Conservation (phyloP, 345 rosid species). For the Lenwebbia sp. region DNA sequence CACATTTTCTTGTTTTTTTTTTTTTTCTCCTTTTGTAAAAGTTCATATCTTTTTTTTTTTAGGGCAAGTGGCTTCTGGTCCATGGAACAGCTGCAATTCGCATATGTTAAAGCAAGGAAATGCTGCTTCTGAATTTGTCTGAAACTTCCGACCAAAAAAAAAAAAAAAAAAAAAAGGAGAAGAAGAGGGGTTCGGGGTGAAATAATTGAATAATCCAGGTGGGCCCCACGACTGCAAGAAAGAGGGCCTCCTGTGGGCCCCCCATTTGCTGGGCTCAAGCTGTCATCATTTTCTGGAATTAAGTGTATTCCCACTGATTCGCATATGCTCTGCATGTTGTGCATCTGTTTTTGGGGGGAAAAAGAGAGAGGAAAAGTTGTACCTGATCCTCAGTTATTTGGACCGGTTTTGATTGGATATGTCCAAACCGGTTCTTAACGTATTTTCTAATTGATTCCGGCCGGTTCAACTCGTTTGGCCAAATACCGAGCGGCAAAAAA, state of each 20-base stretch:
- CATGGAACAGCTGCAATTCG: neutral
- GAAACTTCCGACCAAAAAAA: neutral
- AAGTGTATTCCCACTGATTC: neutral
- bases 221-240: neutral
- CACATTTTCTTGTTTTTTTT: neutral
- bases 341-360: neutral
- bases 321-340: neutral
- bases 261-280: neutral
- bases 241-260: neutral
- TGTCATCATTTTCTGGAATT: neutral
- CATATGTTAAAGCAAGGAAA: neutral
- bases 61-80: neutral
- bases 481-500: neutral
- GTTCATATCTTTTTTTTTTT: neutral
- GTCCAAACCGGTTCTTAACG: neutral
- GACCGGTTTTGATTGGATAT: neutral
- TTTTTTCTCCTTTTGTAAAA: neutral
- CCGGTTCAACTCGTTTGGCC: neutral
- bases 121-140: neutral
- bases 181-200: neutral
- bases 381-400: neutral
- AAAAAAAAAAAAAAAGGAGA: neutral
- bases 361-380: neutral
- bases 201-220: neutral
- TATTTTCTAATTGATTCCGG: neutral